Evolutionary conservation across 1,139 yeast genomes (phyloP), one percentile per base, ranked within the genome.

Genomic region (Geotrichum candidum): DNA sequence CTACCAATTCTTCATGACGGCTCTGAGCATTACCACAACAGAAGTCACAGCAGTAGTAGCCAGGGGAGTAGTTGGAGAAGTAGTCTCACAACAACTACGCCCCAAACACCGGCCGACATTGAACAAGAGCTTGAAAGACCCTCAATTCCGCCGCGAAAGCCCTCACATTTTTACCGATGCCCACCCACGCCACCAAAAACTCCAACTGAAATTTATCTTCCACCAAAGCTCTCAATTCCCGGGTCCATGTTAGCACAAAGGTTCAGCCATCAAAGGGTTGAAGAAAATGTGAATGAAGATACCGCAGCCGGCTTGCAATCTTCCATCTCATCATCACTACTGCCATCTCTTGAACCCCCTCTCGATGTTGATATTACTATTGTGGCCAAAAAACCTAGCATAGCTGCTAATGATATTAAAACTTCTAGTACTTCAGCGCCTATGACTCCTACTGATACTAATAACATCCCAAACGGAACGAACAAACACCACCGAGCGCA

Each of bases 91-190:
- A 6, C 3, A n/a, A 38, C 18, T 18, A 15, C 6, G n/a, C 10
- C n/a, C n/a, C 10, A 6, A 3, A n/a, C 48, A n/a, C 18, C 18
- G 5, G 22, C 13, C 9, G 48, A 41, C 25, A 18, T 29, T 33
- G 38, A 51, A 9, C 48, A 18, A 56, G 38, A 27, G 38, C 58
- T 13, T 50, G 60, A 18, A 23, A 53, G 13, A 23, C 33, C 22
- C 25, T 33, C 10, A 15, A 51, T 51, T 13, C 54, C 54, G 18
- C 54, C 54, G 2, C 38, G 54, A 6, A 62, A 45, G 62, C 64
- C 57, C 69, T 69, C 45, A 62, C 64, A 57, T 67, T 70, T 53
- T 69, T 69, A 2, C 72, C 72, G 57, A 77, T 79, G 57, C 80
- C 82, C 38, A 33, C 35, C 25, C 11, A 35, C 25, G 18, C 50